Conservation (phyloP, 768 basidiomycete genomes). For the Leccinum fibrillosum region DNA sequence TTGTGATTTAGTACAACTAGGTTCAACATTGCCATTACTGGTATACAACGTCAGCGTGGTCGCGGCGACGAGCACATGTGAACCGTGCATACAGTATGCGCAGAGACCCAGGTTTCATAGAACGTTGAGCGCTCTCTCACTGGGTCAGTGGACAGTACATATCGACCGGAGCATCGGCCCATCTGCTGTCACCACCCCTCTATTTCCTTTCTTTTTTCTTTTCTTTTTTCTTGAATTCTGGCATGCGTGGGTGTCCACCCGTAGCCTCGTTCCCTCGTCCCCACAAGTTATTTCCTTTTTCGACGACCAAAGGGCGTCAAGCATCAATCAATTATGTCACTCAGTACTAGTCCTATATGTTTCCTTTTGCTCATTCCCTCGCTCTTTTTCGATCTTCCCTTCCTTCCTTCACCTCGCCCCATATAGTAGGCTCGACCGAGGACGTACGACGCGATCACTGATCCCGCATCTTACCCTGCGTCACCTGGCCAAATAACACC, state of each 20-base stretch:
- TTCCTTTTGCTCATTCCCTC: background rate
- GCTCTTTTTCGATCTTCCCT: background rate
- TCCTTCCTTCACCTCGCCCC: background rate
- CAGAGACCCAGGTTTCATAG: too few species aligned
- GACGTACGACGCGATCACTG: background rate
- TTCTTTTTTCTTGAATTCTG: background rate
- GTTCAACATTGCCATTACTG: background rate
- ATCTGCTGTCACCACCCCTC: background rate
- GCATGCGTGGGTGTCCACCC: background rate
- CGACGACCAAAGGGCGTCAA: background rate
- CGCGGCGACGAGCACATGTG: background rate
- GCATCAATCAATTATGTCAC: background rate
- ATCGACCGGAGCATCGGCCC: background rate
- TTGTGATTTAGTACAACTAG: background rate
- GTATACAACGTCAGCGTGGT: background rate
- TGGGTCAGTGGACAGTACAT: too few species aligned
- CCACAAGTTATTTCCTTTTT: background rate
- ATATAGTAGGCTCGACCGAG: background rate
- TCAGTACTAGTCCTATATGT: background rate
- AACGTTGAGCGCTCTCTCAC: too few species aligned
- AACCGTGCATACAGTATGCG: too few species aligned
- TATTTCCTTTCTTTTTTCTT: background rate
- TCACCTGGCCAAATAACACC: background rate
- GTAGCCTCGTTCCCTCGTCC: background rate
- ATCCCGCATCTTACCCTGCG: background rate